These are phyloP conservation scores for Mycothermus thermophilus DNA, from an alignment of 495 filamentous ascomycete genomes.

Conservation along the genomic window DNA sequence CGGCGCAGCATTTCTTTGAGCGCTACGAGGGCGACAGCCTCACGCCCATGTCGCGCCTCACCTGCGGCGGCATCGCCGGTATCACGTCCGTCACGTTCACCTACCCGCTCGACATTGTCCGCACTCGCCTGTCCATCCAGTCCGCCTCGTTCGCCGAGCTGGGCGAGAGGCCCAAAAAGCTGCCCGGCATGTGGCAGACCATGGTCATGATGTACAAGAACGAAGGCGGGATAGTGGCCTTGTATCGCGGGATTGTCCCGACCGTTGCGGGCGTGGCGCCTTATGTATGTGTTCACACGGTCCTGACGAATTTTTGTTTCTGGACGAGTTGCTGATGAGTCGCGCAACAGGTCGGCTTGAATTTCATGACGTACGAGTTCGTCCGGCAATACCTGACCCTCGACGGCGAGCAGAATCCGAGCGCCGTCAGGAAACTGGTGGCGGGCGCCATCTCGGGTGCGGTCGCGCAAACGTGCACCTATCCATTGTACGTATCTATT, in stretches of 20 bases:
- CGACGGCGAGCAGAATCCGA: constrained; percentile 77
- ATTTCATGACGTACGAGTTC: constrained; percentile 95
- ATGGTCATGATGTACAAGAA: constrained; percentile 74
- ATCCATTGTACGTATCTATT: constrained; percentile 67
- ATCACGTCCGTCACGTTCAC: constrained; percentile 78
- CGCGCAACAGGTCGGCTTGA: constrained; percentile 62
- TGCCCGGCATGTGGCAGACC: constrained; percentile 88
- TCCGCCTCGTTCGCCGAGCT: constrained; percentile 84
- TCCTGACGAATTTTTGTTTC: no score
- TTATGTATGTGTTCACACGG: constrained; percentile 71
- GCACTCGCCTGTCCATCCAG: constrained; percentile 89
- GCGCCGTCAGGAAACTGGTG: constrained; percentile 60
- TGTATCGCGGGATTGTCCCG: constrained; percentile 86
- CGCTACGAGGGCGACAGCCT: constrained; percentile 52
- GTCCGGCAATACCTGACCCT: constrained; percentile 73
- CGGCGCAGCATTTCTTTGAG: constrained; percentile 57
- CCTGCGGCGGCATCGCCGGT: constrained; percentile 80
- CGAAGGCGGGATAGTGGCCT: constrained; percentile 68
- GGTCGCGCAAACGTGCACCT: constrained; percentile 93
- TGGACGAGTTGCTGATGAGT: background rate
- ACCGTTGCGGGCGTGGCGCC: constrained; percentile 93
- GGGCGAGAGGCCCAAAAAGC: constrained; percentile 39
- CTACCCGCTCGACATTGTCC: constrained; percentile 87
- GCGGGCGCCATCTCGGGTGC: constrained; percentile 92
- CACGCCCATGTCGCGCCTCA: constrained; percentile 51